Base-by-base conservation (phyloP, 1,139 yeast genomes). In the Scheffersomyces parashehatae region DNA sequence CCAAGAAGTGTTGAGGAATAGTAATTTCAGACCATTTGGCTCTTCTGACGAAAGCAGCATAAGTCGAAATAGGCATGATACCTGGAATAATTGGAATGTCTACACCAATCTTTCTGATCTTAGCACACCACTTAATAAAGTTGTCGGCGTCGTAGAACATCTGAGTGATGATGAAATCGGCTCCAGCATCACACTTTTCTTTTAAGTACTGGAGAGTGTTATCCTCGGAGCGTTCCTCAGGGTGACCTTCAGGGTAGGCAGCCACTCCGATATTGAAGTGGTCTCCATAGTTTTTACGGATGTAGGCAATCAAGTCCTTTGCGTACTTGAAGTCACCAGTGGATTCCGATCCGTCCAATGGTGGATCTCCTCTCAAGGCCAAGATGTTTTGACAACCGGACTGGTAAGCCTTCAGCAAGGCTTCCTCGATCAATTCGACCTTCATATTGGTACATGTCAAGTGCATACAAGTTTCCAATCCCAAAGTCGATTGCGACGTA, bases 391-490 rank as follows among this genome's bases (percentile, higher is more conserved):
- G 96, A 62, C 99, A 93, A 3, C 99, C 99, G 0, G 97, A 84
- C 35, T 83, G 80, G 60, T 84, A 88, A 1, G 99, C 99, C 49
- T 83, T 83, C 48, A 82, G 77, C 53, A 93, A 75, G 3, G 99
- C 99, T 51, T 83, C 81, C 59, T 90, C 97, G 52, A 93, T 87
- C 54, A 86, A 74, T 41, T 80, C 81, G 31, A 83, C 74, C 37
- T 91, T 83, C 99, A 93, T 93, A 56, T 93, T 93, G 28, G 98
- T 91, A 63, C 99, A 93, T 2, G 99, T 93, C 65, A 93, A 75
- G 64, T 93, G 99, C 97, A 93, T 91, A 64, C 99, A 95, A 0
- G 99, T 93, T 59, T 93, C 98, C 50, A 93, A 73, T 7, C 98
- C 98, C 47, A 90, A 75, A n/a, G 90, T 89, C 3, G 93, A 84